Evolutionary conservation across 2,329 filamentous ascomycete species (phyloP), one percentile per base, ranked within the genome.

Genomic region (Monosporascus sp.): DNA sequence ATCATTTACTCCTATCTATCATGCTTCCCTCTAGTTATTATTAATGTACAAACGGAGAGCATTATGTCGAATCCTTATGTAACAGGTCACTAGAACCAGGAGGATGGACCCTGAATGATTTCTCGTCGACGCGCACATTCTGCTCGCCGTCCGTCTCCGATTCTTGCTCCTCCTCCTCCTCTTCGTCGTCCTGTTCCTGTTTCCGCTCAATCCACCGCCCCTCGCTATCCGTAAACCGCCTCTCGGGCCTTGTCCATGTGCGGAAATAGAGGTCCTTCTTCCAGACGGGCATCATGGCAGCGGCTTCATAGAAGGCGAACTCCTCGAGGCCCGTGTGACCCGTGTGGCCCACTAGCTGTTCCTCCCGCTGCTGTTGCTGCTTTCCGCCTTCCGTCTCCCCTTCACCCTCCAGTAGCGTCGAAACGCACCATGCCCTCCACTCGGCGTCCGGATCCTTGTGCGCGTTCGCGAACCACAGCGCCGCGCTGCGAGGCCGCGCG

Each of bases 241-340:
- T 20, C 15, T 37, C 37, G 7, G 47, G 47, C 22, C 35, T 41
- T 7, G 55, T 49, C 53, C 53, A 55, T 41, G 24, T 38, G 38
- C 49, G 52, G 50, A 57, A 57, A 31, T 47, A 49, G 18, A 55
- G 22, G 9, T 31, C 20, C 11, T 22, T 15, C 7, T 46, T 45
- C 17, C 20, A 8, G 5, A 53, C 37, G 14, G 45, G 38, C 1
- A n/a, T 18, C 48, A 55, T 53, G n/a, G 37, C 47, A 5, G 20
- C 14, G 6, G 11, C 14, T 15, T 55, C 49, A n/a, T 11, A 22
- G 24, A 51, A 45, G 24, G 55, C 51, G 15, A 53, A 51, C 53
- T 53, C 55, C 48, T 57, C 53, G 17, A 57, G 53, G n/a, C 55
- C 55, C 20, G 55, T 57, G 37, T 43, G 53, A 15, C 55, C 55